phyloP scores from a whole-genome alignment of 2,329 filamentous ascomycete genomes.

The Sclerotinia borealis region DNA sequence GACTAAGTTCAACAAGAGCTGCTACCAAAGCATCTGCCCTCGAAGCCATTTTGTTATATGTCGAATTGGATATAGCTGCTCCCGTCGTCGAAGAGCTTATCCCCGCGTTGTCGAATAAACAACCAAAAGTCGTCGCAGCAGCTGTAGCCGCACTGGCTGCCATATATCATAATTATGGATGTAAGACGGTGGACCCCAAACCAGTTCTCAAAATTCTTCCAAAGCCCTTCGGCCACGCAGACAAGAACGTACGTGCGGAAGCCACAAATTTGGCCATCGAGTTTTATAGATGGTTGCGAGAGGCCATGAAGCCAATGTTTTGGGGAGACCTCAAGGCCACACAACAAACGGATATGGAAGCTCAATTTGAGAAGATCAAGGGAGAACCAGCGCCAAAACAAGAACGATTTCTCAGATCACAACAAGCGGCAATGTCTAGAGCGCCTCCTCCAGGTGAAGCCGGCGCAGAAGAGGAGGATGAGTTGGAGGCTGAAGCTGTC shows the following conservation, averaged over 20 bases:
- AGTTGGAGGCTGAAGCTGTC: constrained; percentile 48
- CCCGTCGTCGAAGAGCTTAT: constrained; percentile 88
- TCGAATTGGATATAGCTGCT: constrained; percentile 80
- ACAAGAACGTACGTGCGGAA: constrained; percentile 96
- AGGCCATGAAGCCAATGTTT: constrained; percentile 97
- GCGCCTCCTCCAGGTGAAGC: constrained; percentile 54
- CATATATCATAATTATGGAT: constrained; percentile 91
- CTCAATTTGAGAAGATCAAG: constrained; percentile 90
- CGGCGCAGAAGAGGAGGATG: constrained; percentile 53
- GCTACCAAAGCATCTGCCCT: constrained; percentile 81
- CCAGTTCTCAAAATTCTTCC: constrained; percentile 81
- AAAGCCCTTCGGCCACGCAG: constrained; percentile 89
- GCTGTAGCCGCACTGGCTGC: constrained; percentile 70
- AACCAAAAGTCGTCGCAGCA: constrained; percentile 78
- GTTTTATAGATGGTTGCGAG: constrained; percentile 92
- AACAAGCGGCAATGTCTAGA: constrained; percentile 77
- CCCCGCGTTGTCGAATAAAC: constrained; percentile 76
- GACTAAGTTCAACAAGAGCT: constrained; percentile 77
- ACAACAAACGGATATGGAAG: constrained; percentile 89
- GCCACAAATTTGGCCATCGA: constrained; percentile 88
- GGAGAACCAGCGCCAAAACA: constrained; percentile 83
- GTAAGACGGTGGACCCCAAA: constrained; percentile 90
- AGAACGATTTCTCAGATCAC: constrained; percentile 78
- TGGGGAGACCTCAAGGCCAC: constrained; percentile 94
- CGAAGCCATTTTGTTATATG: constrained; percentile 80